Conservation (phyloP, 805 yeast genomes). For the Scheffersomyces ergatensis region DNA sequence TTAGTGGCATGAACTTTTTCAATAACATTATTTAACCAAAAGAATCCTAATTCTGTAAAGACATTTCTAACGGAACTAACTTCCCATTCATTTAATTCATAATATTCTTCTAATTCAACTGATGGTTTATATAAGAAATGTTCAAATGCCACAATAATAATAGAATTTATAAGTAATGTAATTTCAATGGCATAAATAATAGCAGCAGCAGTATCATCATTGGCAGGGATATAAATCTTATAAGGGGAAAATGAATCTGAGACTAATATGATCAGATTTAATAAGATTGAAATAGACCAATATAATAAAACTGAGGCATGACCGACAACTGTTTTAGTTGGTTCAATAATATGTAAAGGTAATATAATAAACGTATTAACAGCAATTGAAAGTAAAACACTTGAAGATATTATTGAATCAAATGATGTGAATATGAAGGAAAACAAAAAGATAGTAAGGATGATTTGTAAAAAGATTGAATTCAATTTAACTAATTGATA, state of each 20-base stretch:
- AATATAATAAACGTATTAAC: conserved; percentile 18
- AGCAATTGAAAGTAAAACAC: conserved; percentile 3
- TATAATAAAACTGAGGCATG: conserved; percentile 36
- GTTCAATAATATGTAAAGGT: conserved; percentile 46
- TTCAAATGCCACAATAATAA: conserved; percentile 14
- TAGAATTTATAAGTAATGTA: conserved; percentile 11
- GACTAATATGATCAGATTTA: conserved; percentile 10
- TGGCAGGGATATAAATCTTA: conserved; percentile 11
- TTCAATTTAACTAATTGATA: conserved; percentile 14
- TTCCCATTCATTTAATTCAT: conserved; percentile 25
- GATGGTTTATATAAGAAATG: conserved; percentile 15
- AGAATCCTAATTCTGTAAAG: conserved; percentile 19
- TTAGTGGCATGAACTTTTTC: conserved; percentile 18
- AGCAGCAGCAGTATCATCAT: conserved; percentile 3
- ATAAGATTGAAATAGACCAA: conserved; percentile 25
- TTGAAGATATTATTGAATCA: not conserved
- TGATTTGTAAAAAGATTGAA: conserved; percentile 14
- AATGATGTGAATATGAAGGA: not conserved
- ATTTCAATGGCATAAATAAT: conserved; percentile 11
- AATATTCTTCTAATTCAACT: conserved; percentile 5
- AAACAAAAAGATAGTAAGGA: conserved; percentile 1
- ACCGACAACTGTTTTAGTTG: conserved; percentile 34
- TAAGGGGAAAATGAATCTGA: conserved; percentile 18
- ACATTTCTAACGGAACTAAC: conserved; percentile 17
- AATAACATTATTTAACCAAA: conserved; percentile 26